Percentiles rank a stretch among this genome's conserved stretches.
phyloP scores from a whole-genome alignment of 129 eudicot species.

The Glebionis coronaria region DNA sequence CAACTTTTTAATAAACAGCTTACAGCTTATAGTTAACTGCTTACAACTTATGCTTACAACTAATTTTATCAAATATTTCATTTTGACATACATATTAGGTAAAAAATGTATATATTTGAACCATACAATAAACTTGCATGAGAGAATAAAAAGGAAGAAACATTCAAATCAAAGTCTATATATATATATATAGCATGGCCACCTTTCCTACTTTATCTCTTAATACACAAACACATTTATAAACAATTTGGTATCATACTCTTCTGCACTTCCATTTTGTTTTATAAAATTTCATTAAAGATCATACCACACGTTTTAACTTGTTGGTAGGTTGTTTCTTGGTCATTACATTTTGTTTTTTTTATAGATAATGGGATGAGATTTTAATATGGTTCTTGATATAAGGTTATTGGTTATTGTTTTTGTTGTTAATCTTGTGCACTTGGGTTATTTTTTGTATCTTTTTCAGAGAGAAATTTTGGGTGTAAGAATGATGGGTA shows the following conservation, averaged over 20 bases:
- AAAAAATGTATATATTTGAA: background rate
- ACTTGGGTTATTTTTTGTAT: background rate
- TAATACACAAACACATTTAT: slow-evolving; percentile 23
- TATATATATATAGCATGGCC: slow-evolving; percentile 5
- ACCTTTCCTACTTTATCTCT: slow-evolving; percentile 39
- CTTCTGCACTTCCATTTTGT: slow-evolving; percentile 16
- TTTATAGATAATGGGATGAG: background rate
- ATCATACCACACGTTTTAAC: slow-evolving; percentile 5
- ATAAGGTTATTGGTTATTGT: slow-evolving; percentile 2
- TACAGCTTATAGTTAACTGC: too few relatives aligned
- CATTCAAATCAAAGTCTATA: slow-evolving; percentile 9
- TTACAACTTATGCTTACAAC: too few relatives aligned
- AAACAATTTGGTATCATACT: slow-evolving; percentile 21
- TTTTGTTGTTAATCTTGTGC: background rate
- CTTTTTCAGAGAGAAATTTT: slow-evolving; percentile 7
- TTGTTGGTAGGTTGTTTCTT: slow-evolving; percentile 19
- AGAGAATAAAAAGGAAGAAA: slow-evolving; percentile 24
- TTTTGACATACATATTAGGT: too few relatives aligned
- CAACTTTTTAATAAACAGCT: too few relatives aligned
- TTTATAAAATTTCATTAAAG: slow-evolving; percentile 12
- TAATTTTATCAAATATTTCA: too few relatives aligned
- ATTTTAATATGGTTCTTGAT: slow-evolving; percentile 4
- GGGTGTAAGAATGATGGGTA: slow-evolving; percentile 13
- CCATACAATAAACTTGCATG: slow-evolving; percentile 20
- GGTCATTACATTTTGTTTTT: background rate